Evolutionary conservation across 768 basidiomycete genomes (phyloP), one percentile per base, ranked within the genome.

Genomic region (Rhodotorula babjevae): DNA sequence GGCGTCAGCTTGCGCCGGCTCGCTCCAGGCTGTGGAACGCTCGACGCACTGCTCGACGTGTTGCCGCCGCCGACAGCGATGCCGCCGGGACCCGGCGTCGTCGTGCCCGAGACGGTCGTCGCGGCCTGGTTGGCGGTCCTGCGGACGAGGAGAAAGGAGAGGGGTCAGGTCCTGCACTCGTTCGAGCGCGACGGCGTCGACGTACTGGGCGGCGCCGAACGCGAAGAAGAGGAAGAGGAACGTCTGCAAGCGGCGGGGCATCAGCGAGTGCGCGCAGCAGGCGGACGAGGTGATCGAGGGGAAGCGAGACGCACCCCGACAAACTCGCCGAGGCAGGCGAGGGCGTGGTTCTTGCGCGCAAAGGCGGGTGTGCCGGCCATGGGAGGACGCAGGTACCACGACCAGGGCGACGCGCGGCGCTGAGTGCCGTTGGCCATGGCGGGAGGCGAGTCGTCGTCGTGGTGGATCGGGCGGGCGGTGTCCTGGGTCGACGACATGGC

Each of bases 161-260:
- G 3, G 27, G 12, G 53, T 47, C 15, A 56, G 29, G 36, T 10
- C 56, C 10, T 55, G 23, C 25, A 14, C 23, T 18, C 44, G 8
- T 11, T 12, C 42, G 25, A 36, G 36, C 5, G 19, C 14, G n/a
- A 55, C 29, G 14, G 50, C 25, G 9, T 23, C 12, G 31, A 40
- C 56, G 25, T 25, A 60, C 65, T 67, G 68, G 0, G 71, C 60
- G 0, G 57, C 62, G 0, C 63, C 63, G 29, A 72, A 47, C 0
- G 67, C 71, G 16, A 68, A 61, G 23, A 68, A 36, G n/a, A 74
- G 23, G 65, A 74, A 74, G 14, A 74, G 15, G 15, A 50, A 50
- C 0, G 68, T 74, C 33, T 52, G 50, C 49, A 23, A 25, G 23
- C 49, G 21, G 19, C 49, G 23, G 15, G 23, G 19, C 21, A 50